Percentiles rank a stretch among this genome's conserved stretches.
phyloP scores from a whole-genome alignment of 1,139 yeast species.

The Taiozyma sp. region DNA sequence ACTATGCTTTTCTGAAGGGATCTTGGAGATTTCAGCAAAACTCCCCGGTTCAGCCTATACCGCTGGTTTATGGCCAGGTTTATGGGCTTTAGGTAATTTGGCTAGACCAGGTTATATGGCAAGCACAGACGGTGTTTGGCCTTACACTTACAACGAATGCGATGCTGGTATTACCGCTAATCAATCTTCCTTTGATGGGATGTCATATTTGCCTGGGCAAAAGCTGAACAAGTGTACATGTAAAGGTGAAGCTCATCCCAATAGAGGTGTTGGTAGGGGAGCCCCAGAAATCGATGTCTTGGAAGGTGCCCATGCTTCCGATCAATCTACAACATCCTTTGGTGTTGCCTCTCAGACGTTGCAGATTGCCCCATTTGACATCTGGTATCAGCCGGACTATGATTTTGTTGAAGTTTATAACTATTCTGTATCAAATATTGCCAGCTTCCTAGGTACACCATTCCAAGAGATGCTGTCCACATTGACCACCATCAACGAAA shows the following conservation, averaged over 20 bases:
- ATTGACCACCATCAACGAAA: constrained; percentile 43
- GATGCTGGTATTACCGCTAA: constrained; percentile 91
- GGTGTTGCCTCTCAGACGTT: constrained; percentile 58
- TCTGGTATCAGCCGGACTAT: constrained; percentile 60
- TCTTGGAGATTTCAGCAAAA: constrained; percentile 60
- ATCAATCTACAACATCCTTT: constrained; percentile 13
- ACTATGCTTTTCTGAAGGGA: constrained; percentile 74
- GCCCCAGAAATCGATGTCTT: constrained; percentile 86
- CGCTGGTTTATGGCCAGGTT: constrained; percentile 85
- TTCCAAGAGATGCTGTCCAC: constrained; percentile 56
- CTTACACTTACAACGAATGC: constrained; percentile 74
- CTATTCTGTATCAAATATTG: constrained; percentile 40
- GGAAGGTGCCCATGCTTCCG: constrained; percentile 55
- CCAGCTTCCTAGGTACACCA: constrained; percentile 55
- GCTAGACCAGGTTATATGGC: constrained; percentile 83
- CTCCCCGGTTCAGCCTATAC: constrained; percentile 67
- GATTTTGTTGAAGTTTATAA: constrained; percentile 45
- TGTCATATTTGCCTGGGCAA: constrained; percentile 76
- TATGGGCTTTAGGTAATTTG: constrained; percentile 83
- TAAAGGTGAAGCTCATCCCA: constrained; percentile 73
- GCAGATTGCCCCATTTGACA: constrained; percentile 57
- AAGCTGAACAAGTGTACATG: constrained; percentile 65
- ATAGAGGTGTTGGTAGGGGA: constrained; percentile 74
- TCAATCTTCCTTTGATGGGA: constrained; percentile 78
- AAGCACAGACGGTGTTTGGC: constrained; percentile 84